A percentile compares a stretch with the other conserved stretches of the same genome.
Conservation (phyloP, 148 eudicot genomes). For the Amaranthus cruentus region DNA sequence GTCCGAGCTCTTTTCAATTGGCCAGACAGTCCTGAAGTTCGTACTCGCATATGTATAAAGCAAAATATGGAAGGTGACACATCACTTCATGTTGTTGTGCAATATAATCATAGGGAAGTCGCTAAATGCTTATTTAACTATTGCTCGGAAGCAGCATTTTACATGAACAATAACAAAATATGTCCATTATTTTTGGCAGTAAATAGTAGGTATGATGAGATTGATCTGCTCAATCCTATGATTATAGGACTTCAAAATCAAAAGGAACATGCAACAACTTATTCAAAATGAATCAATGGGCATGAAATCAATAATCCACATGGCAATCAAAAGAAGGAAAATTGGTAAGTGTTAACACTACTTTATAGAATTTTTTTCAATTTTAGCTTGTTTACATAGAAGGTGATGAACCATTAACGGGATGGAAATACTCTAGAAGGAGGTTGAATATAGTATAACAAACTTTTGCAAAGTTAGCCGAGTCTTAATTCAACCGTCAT, state of each 20-base stretch:
- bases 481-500: no score
- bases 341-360: not conserved
- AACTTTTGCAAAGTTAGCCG: no score
- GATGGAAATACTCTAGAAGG: no score
- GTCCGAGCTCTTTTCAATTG: not conserved
- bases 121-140: not conserved
- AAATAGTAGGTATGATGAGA: not conserved
- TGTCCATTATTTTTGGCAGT: constrained; percentile 2
- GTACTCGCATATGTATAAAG: not conserved
- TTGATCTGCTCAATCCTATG: not conserved
- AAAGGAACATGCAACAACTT: not conserved
- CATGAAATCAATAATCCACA: not conserved
- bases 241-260: not conserved
- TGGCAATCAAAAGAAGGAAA: not conserved
- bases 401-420: no score
- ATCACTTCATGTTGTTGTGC: not conserved
- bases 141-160: constrained; percentile 1
- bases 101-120: not conserved
- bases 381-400: no score
- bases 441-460: no score
- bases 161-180: not conserved
- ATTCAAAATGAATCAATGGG: not conserved
- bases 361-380: no score
- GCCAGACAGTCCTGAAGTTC: no score
- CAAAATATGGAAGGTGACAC: not conserved